Evolutionary conservation across 345 rosid species (phyloP).

Genomic region (Syzygium grande): DNA sequence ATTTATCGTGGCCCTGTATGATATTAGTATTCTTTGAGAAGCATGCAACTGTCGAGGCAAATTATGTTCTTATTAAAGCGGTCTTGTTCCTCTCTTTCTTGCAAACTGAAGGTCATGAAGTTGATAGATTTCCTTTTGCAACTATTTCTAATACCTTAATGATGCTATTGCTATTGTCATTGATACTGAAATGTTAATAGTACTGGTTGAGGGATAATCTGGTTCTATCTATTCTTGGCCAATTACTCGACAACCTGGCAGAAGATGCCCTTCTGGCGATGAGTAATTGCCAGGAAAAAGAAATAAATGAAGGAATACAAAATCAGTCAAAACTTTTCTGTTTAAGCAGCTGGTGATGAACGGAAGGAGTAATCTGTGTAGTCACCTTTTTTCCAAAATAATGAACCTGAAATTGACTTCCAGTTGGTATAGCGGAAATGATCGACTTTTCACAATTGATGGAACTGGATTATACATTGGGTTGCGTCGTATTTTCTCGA

Average conservation of each 20-base stretch:
- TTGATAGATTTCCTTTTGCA: not conserved
- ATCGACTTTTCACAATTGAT: not conserved
- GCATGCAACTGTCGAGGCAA: not conserved
- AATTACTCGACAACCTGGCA: not conserved
- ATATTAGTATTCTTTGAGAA: not conserved
- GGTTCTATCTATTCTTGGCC: not conserved
- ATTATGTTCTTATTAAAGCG: not conserved
- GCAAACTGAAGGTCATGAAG: not conserved
- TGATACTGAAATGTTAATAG: not conserved
- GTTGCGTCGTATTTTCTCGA: not conserved
- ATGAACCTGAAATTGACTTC: not conserved
- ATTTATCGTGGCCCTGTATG: not conserved
- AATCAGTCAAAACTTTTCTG: not conserved
- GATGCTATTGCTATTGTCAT: not conserved
- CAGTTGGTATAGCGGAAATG: not conserved
- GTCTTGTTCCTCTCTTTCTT: not conserved
- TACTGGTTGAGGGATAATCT: not conserved
- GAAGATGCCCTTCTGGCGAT: not conserved
- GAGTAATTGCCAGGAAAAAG: not conserved
- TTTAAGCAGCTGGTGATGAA: not conserved
- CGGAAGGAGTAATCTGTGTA: not conserved
- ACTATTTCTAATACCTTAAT: not conserved
- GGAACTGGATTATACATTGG: not conserved
- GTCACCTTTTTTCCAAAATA: not conserved
- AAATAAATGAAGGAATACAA: not conserved